These are phyloP conservation scores for Phaeosphaeria sp. DNA, from an alignment of 2,329 filamentous ascomycete species.

Conservation along the genomic window DNA sequence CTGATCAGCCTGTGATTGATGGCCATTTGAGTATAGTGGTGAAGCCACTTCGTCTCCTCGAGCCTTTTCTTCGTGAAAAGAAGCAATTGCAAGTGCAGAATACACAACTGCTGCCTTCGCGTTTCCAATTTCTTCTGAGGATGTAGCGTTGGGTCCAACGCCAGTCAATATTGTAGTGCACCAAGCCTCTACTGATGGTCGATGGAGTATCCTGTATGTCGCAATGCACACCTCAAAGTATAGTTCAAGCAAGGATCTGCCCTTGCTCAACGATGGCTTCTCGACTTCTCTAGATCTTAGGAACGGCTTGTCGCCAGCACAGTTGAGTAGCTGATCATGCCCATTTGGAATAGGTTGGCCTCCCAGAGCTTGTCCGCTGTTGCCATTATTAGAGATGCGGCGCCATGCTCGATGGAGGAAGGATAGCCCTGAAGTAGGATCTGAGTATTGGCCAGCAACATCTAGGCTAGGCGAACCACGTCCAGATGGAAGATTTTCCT, in stretches of 20 bases:
- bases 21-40: constrained; percentile 26
- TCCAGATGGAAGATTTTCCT: constrained; percentile 21
- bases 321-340: constrained; percentile 55
- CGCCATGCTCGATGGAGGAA: constrained; percentile 73
- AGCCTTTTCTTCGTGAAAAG: constrained; percentile 54
- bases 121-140: constrained; percentile 51
- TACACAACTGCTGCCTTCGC: constrained; percentile 52
- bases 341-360: constrained; percentile 17
- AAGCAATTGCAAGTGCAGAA: constrained; percentile 55
- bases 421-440: constrained; percentile 59
- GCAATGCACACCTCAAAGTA: constrained; percentile 67
- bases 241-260: constrained; percentile 52
- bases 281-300: constrained; percentile 41
- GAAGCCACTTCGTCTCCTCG: constrained; percentile 28
- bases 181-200: constrained; percentile 60
- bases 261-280: constrained; percentile 18
- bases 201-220: constrained; percentile 64
- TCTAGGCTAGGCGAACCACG: constrained; percentile 57
- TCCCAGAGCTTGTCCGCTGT: constrained; percentile 29
- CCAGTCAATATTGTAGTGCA: constrained; percentile 24
- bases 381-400: constrained; percentile 67
- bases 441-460: constrained; percentile 63
- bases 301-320: constrained; percentile 61
- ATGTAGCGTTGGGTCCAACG: constrained; percentile 25
- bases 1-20: constrained; percentile 51